Percentiles rank a stretch among this genome's conserved stretches.
These are phyloP conservation scores for Yamadazyma scolyti DNA, from an alignment of 805 yeast genomes.

Conservation along the genomic window DNA sequence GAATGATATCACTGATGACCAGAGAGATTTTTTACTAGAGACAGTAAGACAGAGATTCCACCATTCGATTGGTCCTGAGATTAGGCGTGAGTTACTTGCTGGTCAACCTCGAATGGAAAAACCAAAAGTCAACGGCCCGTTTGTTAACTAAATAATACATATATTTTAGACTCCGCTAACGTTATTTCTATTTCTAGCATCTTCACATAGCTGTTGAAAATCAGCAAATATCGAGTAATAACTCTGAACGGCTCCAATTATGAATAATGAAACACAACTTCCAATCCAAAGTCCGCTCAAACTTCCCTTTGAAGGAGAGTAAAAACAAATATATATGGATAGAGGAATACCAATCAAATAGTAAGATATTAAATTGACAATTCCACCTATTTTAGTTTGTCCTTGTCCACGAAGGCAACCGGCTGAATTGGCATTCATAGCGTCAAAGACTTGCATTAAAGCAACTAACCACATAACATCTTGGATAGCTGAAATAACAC, in stretches of 20 bases:
- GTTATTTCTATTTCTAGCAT: slow-evolving; percentile 34
- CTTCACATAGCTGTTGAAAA: slow-evolving; percentile 32
- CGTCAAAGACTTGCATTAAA: slow-evolving; percentile 66
- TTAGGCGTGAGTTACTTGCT: slow-evolving; percentile 87
- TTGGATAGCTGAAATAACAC: slow-evolving; percentile 49
- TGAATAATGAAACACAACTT: slow-evolving; percentile 47
- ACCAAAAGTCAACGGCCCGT: too few species aligned
- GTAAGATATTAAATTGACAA: slow-evolving; percentile 53
- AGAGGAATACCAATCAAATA: slow-evolving; percentile 63
- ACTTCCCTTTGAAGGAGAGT: slow-evolving; percentile 40
- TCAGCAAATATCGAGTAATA: slow-evolving; percentile 32
- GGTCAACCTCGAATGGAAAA: too few species aligned
- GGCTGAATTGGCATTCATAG: slow-evolving; percentile 66
- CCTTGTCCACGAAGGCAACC: slow-evolving; percentile 81
- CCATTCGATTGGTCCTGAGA: slow-evolving; percentile 86
- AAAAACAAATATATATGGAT: slow-evolving; percentile 52
- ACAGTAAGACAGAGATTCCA: slow-evolving; percentile 89
- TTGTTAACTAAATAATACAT: too few species aligned
- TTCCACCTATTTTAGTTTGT: slow-evolving; percentile 60
- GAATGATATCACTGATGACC: slow-evolving; percentile 98
- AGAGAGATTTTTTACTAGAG: slow-evolving; percentile 88
- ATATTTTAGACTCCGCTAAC: slow-evolving; percentile 6
- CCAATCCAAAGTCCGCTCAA: slow-evolving; percentile 67
- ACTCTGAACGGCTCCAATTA: slow-evolving; percentile 46
- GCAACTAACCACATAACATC: slow-evolving; percentile 61